A percentile compares a stretch with the other conserved stretches of the same genome.
These are phyloP conservation scores for Collybiopsis confluens DNA, from an alignment of 768 basidiomycete genomes.

Conservation along the genomic window DNA sequence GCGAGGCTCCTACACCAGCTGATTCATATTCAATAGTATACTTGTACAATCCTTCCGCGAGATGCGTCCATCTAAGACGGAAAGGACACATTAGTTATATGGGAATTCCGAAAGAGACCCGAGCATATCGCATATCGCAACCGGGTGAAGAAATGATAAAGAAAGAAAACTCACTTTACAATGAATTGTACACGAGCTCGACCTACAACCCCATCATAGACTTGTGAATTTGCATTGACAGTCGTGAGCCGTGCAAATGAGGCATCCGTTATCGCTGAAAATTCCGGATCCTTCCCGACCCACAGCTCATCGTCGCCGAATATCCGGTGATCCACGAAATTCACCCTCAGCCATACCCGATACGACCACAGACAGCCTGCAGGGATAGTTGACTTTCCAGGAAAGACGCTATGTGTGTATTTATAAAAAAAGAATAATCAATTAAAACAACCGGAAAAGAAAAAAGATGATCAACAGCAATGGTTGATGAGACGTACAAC, in stretches of 20 bases:
- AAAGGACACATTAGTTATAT: not conserved
- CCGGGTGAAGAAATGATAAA: too few species aligned
- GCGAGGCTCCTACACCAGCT: constrained; percentile 49
- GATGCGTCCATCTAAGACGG: constrained; percentile 42
- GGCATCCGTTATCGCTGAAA: constrained; percentile 50
- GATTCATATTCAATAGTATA: constrained; percentile 66
- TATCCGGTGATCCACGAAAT: constrained; percentile 56
- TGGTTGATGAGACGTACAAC: constrained; percentile 42
- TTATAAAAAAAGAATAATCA: not conserved
- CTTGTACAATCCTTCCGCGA: constrained; percentile 41
- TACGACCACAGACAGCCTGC: constrained; percentile 50
- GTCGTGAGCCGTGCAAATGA: constrained; percentile 48
- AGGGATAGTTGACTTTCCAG: constrained; percentile 54
- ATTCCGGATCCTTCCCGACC: constrained; percentile 66
- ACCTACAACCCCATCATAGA: constrained; percentile 56
- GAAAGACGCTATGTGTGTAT: constrained; percentile 42
- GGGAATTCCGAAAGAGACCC: not conserved
- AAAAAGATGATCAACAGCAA: not conserved
- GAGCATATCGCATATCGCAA: not conserved
- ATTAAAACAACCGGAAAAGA: not conserved
- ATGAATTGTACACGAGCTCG: constrained; percentile 53
- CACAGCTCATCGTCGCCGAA: constrained; percentile 64
- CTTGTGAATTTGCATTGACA: constrained; percentile 37
- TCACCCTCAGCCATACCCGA: constrained; percentile 60
- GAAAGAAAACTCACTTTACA: constrained; percentile 42